Evolutionary conservation across 345 rosid species (phyloP).

Genomic region (Capsella bursapastoris): DNA sequence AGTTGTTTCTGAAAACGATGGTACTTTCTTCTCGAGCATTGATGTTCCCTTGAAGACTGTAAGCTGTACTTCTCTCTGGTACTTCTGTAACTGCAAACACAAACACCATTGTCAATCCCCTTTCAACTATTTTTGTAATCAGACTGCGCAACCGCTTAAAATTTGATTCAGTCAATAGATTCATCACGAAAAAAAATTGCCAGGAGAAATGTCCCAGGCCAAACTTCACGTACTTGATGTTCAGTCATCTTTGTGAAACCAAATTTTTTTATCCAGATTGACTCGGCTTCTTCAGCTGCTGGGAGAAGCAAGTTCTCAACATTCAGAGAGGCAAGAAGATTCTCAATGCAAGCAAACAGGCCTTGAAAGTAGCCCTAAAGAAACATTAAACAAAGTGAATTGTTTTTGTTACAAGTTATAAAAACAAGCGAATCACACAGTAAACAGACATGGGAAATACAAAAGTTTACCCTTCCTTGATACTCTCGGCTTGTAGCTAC

Average conservation of each 20-base stretch:
- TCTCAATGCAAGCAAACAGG: slow-evolving; percentile 75
- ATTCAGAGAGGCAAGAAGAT: slow-evolving; percentile 60
- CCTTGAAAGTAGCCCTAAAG: slow-evolving; percentile 84
- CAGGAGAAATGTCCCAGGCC: not conserved
- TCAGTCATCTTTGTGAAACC: slow-evolving; percentile 74
- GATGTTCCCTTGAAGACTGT: slow-evolving; percentile 81
- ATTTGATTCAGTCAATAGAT: not conserved
- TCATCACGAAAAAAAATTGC: not conserved
- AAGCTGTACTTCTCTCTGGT: slow-evolving; percentile 66
- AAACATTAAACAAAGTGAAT: slow-evolving; percentile 21
- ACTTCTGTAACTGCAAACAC: slow-evolving; percentile 58
- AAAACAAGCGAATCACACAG: slow-evolving; percentile 14
- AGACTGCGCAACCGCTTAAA: not conserved
- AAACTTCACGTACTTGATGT: slow-evolving; percentile 57
- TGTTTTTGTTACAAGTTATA: not conserved
- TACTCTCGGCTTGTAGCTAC: slow-evolving; percentile 83
- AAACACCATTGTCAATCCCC: slow-evolving; percentile 17
- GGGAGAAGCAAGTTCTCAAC: slow-evolving; percentile 87
- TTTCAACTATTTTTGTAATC: slow-evolving; percentile 6
- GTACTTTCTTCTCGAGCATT: slow-evolving; percentile 83
- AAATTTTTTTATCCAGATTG: slow-evolving; percentile 85
- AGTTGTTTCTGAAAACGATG: slow-evolving; percentile 29
- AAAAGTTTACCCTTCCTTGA: slow-evolving; percentile 77
- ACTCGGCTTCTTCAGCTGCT: slow-evolving; percentile 87
- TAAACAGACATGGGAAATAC: not conserved